Base-by-base conservation (phyloP, 441 rosid species). In the Bocquillonia castaneifolia region DNA sequence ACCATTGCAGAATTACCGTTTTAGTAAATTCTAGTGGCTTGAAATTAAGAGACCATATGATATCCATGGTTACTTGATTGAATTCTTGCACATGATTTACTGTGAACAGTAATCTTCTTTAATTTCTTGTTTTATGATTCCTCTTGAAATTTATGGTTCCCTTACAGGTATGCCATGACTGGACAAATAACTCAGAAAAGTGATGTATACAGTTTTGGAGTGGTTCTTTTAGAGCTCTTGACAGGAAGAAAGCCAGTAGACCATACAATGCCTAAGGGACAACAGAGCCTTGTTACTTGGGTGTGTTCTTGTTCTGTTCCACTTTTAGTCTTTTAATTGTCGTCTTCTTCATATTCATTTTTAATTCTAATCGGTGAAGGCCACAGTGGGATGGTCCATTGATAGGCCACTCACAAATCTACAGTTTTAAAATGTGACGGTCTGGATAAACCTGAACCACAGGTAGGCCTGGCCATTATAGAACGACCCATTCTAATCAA, bases 201-300 rank as follows among this genome's bases (percentile, higher is more conserved):
- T 7, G 98, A 93, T 70, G 98, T 93, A 18, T 93, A 93, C 72
- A 91, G 98, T 79, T 93, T 93, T 12, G 97, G 98, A 17, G 97
- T 93, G 4, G 97, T 93, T 77, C 96, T 93, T 70, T 69, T 93
- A 63, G 98, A 93, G 81, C 86, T 93, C n/a, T 74, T 93, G 73
- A 93, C 98, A 0, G 98, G 98, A 67, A 77, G 98, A 78, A 91
- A 93, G 79, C 98, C 98, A 1, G 97, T 91, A 37, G 98, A 91
- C 58, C 98, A 93, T 67, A 91, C 96, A 63, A 88, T 89, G 98
- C 97, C 98, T 22, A 89, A 88, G 78, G 98, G 98, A 51, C 98
- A 93, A 70, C 97, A 93, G 61, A 91, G 96, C 81, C 96, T 93
- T 58, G 98, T 91, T 13, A 93, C 98, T 22, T 93, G 97, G 98